Evolutionary conservation across 1,139 yeast genomes (phyloP), one percentile per base, ranked within the genome.

Genomic region (Debaryomyces psychrophilus): DNA sequence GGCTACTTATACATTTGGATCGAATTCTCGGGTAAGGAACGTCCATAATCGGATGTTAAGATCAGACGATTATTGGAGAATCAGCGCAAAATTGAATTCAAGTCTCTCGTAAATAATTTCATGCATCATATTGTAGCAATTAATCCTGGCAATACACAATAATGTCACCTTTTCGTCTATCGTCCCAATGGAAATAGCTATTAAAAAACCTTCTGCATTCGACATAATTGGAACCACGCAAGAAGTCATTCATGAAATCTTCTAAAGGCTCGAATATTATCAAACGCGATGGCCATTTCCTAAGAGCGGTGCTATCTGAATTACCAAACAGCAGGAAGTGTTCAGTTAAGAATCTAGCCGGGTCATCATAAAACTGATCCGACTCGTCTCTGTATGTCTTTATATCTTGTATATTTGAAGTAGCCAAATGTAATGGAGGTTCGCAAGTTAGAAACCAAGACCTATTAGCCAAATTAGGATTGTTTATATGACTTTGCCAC

Each of bases 361-460:
- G 90, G 54, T 90, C 70, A 20, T 78, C 84, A 60, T 87, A 92
- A 55, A 95, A 87, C 48, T 69, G 71, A 61, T 93, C 99, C 29
- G 97, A 89, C 61, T 90, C 96, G 60, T 93, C 99, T 62, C 81
- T 71, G 59, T 93, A 95, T 0, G 52, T 46, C 0, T 55, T 58
- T 4, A 85, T 50, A 55, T 64, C 48, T 50, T 65, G 44, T 34
- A 36, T 2, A 44, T 55, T 46, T 20, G 65, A 51, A 12, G 52
- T 34, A 51, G 33, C 36, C 8, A 73, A 55, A 51, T 73, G 77
- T 15, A 89, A 65, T 1, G 99, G 99, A 0, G 99, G 99, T 51
- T 90, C 95, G 62, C 99, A 95, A 0, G 96, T 83, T 34, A 95
- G 70, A 49, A 86, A 85, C 96, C 97, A 88, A 1, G 71, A 56